phyloP scores from a whole-genome alignment of 257 asterid species.

The Anisodus tanguticus region DNA sequence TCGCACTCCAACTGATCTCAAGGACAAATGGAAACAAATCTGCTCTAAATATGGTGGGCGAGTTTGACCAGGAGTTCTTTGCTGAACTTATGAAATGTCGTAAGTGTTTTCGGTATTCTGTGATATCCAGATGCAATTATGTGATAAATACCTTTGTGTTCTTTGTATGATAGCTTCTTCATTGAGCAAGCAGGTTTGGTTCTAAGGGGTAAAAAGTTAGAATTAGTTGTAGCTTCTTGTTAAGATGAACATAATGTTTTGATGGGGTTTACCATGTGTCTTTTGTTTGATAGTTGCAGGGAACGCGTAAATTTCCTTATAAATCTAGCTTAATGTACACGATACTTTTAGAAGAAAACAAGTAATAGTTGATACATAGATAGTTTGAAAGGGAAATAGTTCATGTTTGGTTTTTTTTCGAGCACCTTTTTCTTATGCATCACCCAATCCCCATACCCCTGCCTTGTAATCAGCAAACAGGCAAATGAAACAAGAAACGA shows the following conservation, averaged over 20 bases:
- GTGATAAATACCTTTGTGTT: not conserved
- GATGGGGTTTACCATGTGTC: not conserved
- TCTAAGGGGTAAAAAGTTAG: slow-evolving; percentile 9
- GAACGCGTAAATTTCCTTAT: not conserved
- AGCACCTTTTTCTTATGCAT: not conserved
- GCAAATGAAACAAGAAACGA: not conserved
- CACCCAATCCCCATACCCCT: not conserved
- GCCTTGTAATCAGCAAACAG: not conserved
- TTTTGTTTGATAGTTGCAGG: not conserved
- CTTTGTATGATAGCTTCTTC: not conserved
- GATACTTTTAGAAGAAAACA: not conserved
- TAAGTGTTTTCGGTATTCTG: slow-evolving; percentile 4
- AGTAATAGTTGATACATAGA: not conserved
- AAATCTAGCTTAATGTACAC: not conserved
- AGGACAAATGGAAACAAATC: slow-evolving; percentile 73
- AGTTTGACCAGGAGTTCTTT: not conserved
- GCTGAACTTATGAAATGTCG: not conserved
- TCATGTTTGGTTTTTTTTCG: not conserved
- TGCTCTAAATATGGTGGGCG: slow-evolving; percentile 36
- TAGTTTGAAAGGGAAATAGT: not conserved
- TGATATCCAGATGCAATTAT: slow-evolving; percentile 13
- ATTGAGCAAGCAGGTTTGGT: slow-evolving; percentile 12
- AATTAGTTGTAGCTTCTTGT: slow-evolving; percentile 21
- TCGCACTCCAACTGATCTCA: slow-evolving; percentile 68
- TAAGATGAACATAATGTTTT: not conserved